A percentile compares a stretch with the other conserved stretches of the same genome.
Evolutionary conservation across 345 rosid genomes (phyloP).

Genomic region (Sonneratia caseolaris): DNA sequence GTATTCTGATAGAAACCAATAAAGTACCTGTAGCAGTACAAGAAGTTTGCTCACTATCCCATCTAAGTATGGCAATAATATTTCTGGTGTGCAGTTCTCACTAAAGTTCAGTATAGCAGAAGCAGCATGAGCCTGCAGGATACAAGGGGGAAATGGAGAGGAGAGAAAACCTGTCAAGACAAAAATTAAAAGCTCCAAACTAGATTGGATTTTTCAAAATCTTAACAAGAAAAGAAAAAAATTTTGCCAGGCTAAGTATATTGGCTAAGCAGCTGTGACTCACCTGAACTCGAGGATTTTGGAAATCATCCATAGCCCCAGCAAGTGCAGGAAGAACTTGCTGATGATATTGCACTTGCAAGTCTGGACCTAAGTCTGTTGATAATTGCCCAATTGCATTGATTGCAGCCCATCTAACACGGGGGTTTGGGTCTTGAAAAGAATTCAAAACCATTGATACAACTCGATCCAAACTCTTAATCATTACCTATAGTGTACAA

Average conservation of each 20-base stretch:
- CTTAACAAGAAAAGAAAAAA: neutral
- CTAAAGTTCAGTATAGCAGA: slow-evolving; percentile 98
- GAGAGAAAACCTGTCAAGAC: neutral
- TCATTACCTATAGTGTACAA: slow-evolving; percentile 55
- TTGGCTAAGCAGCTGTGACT: slow-evolving; percentile 3
- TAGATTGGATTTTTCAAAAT: no score
- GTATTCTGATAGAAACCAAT: no score
- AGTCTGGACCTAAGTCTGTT: slow-evolving; percentile 95
- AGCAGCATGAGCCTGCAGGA: slow-evolving; percentile 91
- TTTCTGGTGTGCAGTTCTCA: slow-evolving; percentile 96
- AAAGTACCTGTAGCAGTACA: slow-evolving; percentile 74
- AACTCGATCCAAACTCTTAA: slow-evolving; percentile 82
- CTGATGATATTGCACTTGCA: slow-evolving; percentile 88
- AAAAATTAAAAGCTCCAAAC: no score
- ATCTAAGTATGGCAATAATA: slow-evolving; percentile 76
- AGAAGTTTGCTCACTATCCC: slow-evolving; percentile 94
- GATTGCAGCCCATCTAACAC: slow-evolving; percentile 99
- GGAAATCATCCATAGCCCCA: slow-evolving; percentile 92
- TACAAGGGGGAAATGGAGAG: neutral
- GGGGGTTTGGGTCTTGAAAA: slow-evolving; percentile 82
- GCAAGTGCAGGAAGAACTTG: slow-evolving; percentile 85
- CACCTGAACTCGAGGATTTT: slow-evolving; percentile 98
- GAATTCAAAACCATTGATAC: slow-evolving; percentile 79
- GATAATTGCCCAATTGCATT: slow-evolving; percentile 97
- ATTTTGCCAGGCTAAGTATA: no score